Percentiles rank a stretch among this genome's conserved stretches.
Conservation (phyloP, 495 filamentous ascomycete species). For the Neurospora cerealis region DNA sequence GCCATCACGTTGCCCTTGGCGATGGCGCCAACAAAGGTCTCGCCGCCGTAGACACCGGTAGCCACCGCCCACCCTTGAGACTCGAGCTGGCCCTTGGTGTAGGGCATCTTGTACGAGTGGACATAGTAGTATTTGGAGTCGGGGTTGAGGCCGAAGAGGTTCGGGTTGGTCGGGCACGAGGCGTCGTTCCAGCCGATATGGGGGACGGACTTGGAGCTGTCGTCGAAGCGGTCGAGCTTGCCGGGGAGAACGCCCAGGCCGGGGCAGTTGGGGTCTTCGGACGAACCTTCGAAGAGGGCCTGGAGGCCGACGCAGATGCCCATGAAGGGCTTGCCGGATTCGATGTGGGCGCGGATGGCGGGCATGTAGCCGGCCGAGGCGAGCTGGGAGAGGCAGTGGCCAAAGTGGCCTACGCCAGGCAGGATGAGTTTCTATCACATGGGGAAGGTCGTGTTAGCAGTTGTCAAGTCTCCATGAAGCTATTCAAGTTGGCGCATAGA, state of each 20-base stretch:
- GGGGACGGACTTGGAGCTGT: conserved; percentile 74
- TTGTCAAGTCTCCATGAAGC: background rate
- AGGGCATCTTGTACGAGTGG: conserved; percentile 82
- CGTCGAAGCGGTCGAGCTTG: conserved; percentile 64
- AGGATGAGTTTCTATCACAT: conserved; percentile 70
- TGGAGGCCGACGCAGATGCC: conserved; percentile 95
- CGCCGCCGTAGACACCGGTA: conserved; percentile 74
- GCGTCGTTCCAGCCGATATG: conserved; percentile 99
- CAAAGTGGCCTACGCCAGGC: conserved; percentile 94
- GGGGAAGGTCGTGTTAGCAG: background rate
- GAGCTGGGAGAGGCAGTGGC: conserved; percentile 83
- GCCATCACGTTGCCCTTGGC: conserved; percentile 76
- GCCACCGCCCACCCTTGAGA: conserved; percentile 79
- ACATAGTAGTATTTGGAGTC: conserved; percentile 97
- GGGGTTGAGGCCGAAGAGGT: conserved; percentile 64
- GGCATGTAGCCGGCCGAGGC: conserved; percentile 68
- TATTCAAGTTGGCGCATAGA: background rate
- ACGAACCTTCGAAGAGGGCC: conserved; percentile 75
- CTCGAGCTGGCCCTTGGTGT: conserved; percentile 60
- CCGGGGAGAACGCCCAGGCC: conserved; percentile 70
- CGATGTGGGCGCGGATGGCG: conserved; percentile 69
- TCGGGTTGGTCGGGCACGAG: conserved; percentile 33
- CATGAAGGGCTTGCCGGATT: conserved; percentile 89
- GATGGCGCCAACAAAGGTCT: conserved; percentile 87
- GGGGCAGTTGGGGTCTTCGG: conserved; percentile 57